Evolutionary conservation across 495 filamentous ascomycete species (phyloP).

Genomic region (Tuber aestivum): DNA sequence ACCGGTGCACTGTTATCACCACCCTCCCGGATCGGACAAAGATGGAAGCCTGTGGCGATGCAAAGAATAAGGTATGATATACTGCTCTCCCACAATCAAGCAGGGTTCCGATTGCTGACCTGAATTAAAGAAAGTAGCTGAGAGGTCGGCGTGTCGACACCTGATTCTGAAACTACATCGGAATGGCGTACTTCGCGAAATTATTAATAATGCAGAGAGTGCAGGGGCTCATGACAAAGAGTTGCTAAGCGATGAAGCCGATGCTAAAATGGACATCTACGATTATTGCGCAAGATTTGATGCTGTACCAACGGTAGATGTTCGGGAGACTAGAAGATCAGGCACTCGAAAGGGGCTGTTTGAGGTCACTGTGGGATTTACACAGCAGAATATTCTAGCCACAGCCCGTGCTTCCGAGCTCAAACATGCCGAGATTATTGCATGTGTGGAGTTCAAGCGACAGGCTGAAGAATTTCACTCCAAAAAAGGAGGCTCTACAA

Average conservation of each 20-base stretch:
- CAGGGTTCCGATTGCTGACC: slow-evolving; percentile 8
- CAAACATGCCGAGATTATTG: slow-evolving; percentile 44
- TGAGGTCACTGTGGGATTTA: slow-evolving; percentile 45
- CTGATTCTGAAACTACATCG: slow-evolving; percentile 43
- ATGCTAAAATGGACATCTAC: slow-evolving; percentile 48
- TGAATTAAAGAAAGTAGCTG: slow-evolving; percentile 42
- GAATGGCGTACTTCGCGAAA: slow-evolving; percentile 38
- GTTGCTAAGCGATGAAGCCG: slow-evolving; percentile 38
- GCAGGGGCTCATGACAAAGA: slow-evolving; percentile 35
- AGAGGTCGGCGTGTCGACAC: slow-evolving; percentile 43
- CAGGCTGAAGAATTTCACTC: slow-evolving; percentile 47
- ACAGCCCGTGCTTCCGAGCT: slow-evolving; percentile 36
- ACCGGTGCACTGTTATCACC: slow-evolving; percentile 37
- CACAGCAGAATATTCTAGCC: slow-evolving; percentile 47
- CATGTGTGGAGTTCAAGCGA: slow-evolving; percentile 46
- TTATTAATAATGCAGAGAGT: slow-evolving; percentile 19
- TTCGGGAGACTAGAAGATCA: slow-evolving; percentile 15
- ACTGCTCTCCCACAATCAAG: background rate
- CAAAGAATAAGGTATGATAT: slow-evolving; percentile 39
- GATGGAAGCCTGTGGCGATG: slow-evolving; percentile 42
- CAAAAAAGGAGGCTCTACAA: slow-evolving; percentile 43
- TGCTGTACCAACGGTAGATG: slow-evolving; percentile 42
- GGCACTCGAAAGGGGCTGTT: slow-evolving; percentile 29
- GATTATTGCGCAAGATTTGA: slow-evolving; percentile 51
- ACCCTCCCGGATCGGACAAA: slow-evolving; percentile 35